These are phyloP conservation scores for Aspergillus sp. DNA, from an alignment of 2,329 filamentous ascomycete species.

Conservation along the genomic window DNA sequence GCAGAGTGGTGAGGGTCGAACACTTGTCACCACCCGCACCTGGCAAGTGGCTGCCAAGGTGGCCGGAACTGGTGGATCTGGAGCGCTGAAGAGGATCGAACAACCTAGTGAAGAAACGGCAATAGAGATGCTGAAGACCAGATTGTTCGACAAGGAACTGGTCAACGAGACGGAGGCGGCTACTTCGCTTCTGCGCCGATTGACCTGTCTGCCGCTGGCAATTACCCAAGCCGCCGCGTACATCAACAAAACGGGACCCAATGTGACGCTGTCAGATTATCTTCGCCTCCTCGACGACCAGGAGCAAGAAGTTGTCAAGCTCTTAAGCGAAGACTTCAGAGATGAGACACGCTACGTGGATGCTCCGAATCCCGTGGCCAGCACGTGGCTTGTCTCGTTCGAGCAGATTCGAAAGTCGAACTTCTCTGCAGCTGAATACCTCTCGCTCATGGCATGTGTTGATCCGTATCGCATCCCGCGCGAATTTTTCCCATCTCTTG, in stretches of 20 bases:
- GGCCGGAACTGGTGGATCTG: not conserved
- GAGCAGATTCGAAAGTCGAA: conserved; percentile 19
- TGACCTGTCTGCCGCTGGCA: conserved; percentile 31
- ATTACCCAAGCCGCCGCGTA: conserved; percentile 33
- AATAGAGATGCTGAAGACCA: not conserved
- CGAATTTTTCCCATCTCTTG: conserved; percentile 23
- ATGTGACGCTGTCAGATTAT: not conserved
- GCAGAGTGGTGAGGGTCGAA: conserved; percentile 23
- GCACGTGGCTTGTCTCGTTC: conserved; percentile 19
- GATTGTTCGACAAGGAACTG: conserved; percentile 6
- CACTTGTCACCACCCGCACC: conserved; percentile 35
- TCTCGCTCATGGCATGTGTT: conserved; percentile 38
- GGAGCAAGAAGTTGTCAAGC: not conserved
- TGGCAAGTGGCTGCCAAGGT: conserved; percentile 24
- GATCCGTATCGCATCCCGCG: conserved; percentile 31
- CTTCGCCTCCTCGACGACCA: conserved; percentile 7
- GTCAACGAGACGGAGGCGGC: conserved; percentile 14
- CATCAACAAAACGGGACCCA: conserved; percentile 13
- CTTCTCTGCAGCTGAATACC: conserved; percentile 4
- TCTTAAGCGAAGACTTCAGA: conserved; percentile 16
- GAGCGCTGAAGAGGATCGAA: not conserved
- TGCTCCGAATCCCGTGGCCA: conserved; percentile 7
- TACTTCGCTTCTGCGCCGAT: conserved; percentile 20
- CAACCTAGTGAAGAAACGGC: conserved; percentile 4
- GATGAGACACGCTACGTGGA: conserved; percentile 6